These are phyloP conservation scores for Penicillium subrubescens DNA, from an alignment of 495 filamentous ascomycete species.

Conservation along the genomic window DNA sequence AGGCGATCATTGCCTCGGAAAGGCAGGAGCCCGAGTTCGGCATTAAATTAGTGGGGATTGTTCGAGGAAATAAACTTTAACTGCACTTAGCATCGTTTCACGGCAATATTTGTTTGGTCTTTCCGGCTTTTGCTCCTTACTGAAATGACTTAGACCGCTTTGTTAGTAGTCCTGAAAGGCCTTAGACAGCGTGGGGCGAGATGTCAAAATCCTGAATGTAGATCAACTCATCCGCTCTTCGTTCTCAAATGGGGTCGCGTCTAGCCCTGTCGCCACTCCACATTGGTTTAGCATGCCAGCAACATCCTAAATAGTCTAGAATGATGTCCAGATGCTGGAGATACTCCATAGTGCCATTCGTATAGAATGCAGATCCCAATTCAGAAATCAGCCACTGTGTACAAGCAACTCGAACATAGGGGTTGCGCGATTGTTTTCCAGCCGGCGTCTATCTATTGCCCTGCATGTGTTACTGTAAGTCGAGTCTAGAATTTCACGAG, in stretches of 20 bases:
- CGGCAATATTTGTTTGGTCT: neutral
- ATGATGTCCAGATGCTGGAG: neutral
- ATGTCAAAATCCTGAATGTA: conserved; percentile 16
- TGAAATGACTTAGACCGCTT: neutral
- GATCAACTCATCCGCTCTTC: conserved; percentile 13
- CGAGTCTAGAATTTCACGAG: neutral
- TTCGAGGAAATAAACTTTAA: neutral
- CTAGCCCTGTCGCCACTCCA: neutral
- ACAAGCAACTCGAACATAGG: neutral
- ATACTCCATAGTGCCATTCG: neutral
- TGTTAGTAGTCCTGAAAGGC: neutral
- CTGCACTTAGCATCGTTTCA: neutral
- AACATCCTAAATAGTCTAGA: neutral
- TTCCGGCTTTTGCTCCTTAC: neutral
- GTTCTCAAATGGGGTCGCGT: conserved; percentile 10
- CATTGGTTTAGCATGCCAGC: neutral
- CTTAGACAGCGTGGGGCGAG: neutral
- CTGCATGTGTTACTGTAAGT: neutral
- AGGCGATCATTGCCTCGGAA: conserved; percentile 10
- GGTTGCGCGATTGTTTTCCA: neutral
- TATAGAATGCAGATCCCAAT: conserved; percentile 21
- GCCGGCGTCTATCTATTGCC: neutral
- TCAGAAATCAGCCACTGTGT: neutral
- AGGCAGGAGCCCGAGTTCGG: conserved; percentile 1
- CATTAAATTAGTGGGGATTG: neutral